Evolutionary conservation across 306 rosid species (phyloP), one percentile per base, ranked within the genome.

Genomic region (Fragaria iinumae): DNA sequence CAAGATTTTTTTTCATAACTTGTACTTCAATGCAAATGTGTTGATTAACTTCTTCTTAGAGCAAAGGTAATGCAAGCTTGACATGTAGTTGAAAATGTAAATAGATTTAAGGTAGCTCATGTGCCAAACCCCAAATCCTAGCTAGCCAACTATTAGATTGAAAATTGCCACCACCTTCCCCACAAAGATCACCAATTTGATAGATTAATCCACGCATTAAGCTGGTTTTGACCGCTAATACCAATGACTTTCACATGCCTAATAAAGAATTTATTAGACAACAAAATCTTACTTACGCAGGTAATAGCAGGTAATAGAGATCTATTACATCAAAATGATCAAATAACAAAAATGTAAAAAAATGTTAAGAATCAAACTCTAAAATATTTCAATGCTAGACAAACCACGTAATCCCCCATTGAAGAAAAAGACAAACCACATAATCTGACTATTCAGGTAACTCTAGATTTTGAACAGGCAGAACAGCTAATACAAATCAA

Each of bases 221-320:
- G 21, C 77, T 67, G 73, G 80, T 83, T 77, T 79, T 77, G 87
- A 86, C 74, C 34, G 21, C 75, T 21, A 25, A 70, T 69, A 80
- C 86, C 78, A 75, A 77, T 82, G 74, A 70, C 72, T 47, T 84
- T 80, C 88, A 82, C 86, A 79, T 87, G 87, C 8, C 43, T 39
- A 39, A 39, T 39, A 39, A 4, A 39, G 43, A 39, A 39, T 39
- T 39, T 39, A 39, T 39, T 39, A 39, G 43, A 39, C 8, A 39
- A 7, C 36, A 39, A 39, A 1, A 39, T 39, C 43, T 39, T 39
- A 6, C 43, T 39, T 39, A 39, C 5, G 43, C 43, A 39, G 43
- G 43, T 39, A 39, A 39, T 39, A 39, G 43, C 43, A 39, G 43
- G 43, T 6, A 39, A 39, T 39, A 39, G 43, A 39, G 9, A 39